These are phyloP conservation scores for Exophiala calicioides DNA, from an alignment of 2,329 filamentous ascomycete species.

Conservation along the genomic window DNA sequence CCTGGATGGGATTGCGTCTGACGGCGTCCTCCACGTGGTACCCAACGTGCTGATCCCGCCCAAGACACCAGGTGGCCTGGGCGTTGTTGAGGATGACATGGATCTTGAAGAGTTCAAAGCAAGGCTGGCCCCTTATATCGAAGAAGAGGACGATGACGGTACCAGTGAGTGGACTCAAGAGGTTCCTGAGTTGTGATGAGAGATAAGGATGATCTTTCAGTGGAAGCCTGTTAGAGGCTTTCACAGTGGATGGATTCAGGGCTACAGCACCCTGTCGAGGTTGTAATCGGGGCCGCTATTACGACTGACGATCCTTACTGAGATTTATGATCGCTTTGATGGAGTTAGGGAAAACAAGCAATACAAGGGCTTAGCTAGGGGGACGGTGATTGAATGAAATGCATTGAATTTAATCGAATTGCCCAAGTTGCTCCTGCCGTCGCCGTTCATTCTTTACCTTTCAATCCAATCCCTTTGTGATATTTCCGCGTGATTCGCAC, in stretches of 20 bases:
- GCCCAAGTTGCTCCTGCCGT: too few relatives aligned
- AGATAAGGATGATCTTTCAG: background rate
- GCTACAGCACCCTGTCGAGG: background rate
- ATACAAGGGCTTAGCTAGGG: too few relatives aligned
- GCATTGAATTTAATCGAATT: too few relatives aligned
- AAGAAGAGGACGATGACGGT: slow-evolving; percentile 29
- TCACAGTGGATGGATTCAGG: slow-evolving; percentile 1
- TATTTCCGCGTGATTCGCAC: too few relatives aligned
- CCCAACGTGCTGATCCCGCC: slow-evolving; percentile 75
- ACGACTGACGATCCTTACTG: slow-evolving; percentile 23
- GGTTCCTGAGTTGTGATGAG: slow-evolving; percentile 17
- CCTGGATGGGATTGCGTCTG: slow-evolving; percentile 69
- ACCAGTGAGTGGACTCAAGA: slow-evolving; percentile 14
- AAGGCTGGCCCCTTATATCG: slow-evolving; percentile 51
- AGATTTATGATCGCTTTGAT: slow-evolving; percentile 1
- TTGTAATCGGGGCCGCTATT: slow-evolving; percentile 8
- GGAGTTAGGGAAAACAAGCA: slow-evolving; percentile 3
- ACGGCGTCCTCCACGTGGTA: slow-evolving; percentile 82
- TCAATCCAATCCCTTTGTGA: too few relatives aligned
- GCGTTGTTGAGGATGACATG: slow-evolving; percentile 39
- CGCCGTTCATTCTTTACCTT: too few relatives aligned
- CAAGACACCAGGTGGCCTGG: slow-evolving; percentile 49
- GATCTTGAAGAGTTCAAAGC: slow-evolving; percentile 64
- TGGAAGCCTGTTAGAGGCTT: background rate
- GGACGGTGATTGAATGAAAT: too few relatives aligned